Base-by-base conservation (phyloP, 106 monocot genomes). In the Allium cepa region DNA sequence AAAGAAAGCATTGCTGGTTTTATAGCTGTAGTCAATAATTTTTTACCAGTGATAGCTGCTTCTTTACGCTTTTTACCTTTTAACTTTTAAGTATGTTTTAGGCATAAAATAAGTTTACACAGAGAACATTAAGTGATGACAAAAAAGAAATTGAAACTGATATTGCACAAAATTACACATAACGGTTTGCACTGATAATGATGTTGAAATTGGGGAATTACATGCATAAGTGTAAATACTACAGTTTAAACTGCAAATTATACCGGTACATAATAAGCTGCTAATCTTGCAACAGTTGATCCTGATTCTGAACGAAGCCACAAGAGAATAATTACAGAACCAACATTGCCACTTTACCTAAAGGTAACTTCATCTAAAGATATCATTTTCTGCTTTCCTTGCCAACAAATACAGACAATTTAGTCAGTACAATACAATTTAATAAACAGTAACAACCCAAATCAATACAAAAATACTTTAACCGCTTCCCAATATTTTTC, bases 301-400 rank as follows among this genome's bases (percentile, higher is more conserved):
- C 57, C 51, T 56, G 82, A 85, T 46, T 51, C 68, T 22, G 66
- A 57, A 61, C 46, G 47, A 26, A 69, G 48, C 47, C 48, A 62
- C 17, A 79, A 73, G 57, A 79, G 71, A 69, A 68, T 85, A 56
- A 77, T 77, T 10, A 14, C 74, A 69, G 88, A 88, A 50, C 77
- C 79, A 72, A 88, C 88, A 45, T 47, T 80, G 68, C 82, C 88
- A 36, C 79, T 84, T 56, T 81, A 84, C 75, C 66, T 92, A 57
- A 86, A 92, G 91, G 84, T 83, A 75, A 69, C 46, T 36, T 69
- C 56, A 46, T n/a, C 51, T 15, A 16, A 36, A 69, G 68, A 46
- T 56, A 56, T 66, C 63, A 66, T 66, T 15, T 66, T 66, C n/a
- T 66, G 8, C 50, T 10, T 9, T 66, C 26, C 22, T 28, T 66